phyloP scores from a whole-genome alignment of 257 asterid genomes.

The Leptodermis oblonga region DNA sequence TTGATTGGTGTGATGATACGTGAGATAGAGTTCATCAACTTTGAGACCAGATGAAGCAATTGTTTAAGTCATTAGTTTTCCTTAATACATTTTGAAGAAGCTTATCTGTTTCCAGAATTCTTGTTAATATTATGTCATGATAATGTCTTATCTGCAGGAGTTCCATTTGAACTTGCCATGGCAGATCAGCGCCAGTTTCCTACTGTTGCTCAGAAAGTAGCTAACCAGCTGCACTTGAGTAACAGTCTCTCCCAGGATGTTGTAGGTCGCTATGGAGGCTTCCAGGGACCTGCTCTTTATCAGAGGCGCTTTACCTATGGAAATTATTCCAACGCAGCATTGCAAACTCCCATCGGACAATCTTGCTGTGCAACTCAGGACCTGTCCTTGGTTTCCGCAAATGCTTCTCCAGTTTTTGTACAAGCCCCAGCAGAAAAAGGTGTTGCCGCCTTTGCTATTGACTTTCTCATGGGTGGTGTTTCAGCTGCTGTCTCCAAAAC shows the following conservation, averaged over 20 bases:
- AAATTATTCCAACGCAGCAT: constrained; percentile 54
- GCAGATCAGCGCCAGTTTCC: constrained; percentile 60
- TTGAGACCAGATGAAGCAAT: too few relatives aligned
- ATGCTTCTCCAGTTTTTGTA: constrained; percentile 79
- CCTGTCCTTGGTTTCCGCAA: constrained; percentile 58
- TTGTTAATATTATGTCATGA: not conserved
- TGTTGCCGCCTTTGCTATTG: constrained; percentile 60
- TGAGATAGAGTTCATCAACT: too few relatives aligned
- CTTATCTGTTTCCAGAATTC: not conserved
- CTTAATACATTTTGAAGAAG: too few relatives aligned
- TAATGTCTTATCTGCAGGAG: constrained; percentile 7
- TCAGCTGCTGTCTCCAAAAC: constrained; percentile 95
- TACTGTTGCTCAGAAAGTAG: constrained; percentile 56
- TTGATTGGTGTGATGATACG: too few relatives aligned
- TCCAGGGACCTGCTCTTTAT: constrained; percentile 40
- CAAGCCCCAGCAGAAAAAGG: constrained; percentile 93
- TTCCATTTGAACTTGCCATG: constrained; percentile 31
- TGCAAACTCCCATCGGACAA: constrained; percentile 41
- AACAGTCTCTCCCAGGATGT: constrained; percentile 47
- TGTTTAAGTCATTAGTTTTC: too few relatives aligned
- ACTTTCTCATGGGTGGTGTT: constrained; percentile 93
- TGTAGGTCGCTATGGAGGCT: constrained; percentile 48
- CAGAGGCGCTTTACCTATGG: constrained; percentile 62
- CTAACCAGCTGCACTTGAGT: constrained; percentile 72
- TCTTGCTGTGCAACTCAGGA: constrained; percentile 46